Conservation (phyloP, 2,329 filamentous ascomycete species). For the Colletotrichum sp. region DNA sequence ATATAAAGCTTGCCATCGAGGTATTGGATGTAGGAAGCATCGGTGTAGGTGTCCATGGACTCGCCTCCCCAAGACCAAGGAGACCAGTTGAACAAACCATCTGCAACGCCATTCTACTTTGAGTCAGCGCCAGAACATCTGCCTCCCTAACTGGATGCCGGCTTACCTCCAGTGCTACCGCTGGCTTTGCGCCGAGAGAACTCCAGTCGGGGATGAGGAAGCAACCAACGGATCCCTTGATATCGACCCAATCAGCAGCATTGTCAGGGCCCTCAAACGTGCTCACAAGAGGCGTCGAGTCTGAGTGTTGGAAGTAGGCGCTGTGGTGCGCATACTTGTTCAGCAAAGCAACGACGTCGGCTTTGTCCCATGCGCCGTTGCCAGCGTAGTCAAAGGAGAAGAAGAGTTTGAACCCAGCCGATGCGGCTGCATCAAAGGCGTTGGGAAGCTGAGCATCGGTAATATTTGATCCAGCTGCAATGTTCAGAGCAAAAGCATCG, state of each 20-base stretch:
- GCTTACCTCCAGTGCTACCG: background rate
- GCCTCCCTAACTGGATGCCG: background rate
- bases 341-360: background rate
- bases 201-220: background rate
- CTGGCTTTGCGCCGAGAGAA: background rate
- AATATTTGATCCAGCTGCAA: background rate
- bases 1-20: background rate
- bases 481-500: background rate
- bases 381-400: background rate
- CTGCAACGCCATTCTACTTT: background rate
- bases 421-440: background rate
- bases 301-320: background rate
- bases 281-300: background rate
- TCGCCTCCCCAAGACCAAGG: background rate
- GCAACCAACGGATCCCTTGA: background rate
- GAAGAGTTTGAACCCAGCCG: background rate
- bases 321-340: background rate
- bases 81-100: background rate
- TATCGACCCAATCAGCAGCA: background rate
- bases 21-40: background rate
- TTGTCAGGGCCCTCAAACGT: background rate
- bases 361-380: background rate
- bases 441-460: background rate
- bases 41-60: background rate
- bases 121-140: background rate